Evolutionary conservation across 768 basidiomycete genomes (phyloP).

Genomic region (Suillus fuscotomentosus): DNA sequence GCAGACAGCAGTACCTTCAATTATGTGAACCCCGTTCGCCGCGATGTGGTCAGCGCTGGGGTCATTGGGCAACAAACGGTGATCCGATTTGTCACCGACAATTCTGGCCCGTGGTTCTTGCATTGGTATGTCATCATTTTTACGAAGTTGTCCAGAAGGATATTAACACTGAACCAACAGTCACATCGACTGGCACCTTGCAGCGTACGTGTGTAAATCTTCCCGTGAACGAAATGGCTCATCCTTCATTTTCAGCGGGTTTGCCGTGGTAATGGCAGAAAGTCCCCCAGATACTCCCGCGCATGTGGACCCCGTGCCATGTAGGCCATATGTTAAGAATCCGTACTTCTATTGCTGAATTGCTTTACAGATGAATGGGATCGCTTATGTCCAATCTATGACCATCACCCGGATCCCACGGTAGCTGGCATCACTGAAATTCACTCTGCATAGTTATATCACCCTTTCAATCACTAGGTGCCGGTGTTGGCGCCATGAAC

Average conservation of each 20-base stretch:
- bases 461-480: no score
- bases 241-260: slow-evolving; percentile 16
- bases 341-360: background rate
- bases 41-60: background rate
- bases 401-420: background rate
- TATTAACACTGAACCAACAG: slow-evolving; percentile 4
- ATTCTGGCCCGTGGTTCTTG: slow-evolving; percentile 45
- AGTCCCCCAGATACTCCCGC: slow-evolving; percentile 9
- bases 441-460: no score
- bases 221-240: background rate
- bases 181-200: slow-evolving; percentile 20
- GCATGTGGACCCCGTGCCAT: background rate
- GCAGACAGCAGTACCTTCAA: slow-evolving; percentile 24
- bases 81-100: slow-evolving; percentile 39
- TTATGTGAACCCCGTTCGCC: background rate
- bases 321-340: background rate
- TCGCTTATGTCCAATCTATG: slow-evolving; percentile 21
- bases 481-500: no score
- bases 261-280: slow-evolving; percentile 31
- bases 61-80: background rate
- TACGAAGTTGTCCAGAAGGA: no score
- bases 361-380: slow-evolving; percentile 20
- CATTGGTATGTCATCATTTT: slow-evolving; percentile 12
- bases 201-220: slow-evolving; percentile 8
- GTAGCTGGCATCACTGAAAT: no score